Base-by-base conservation (phyloP, 306 rosid species). In the Cucurbita pepo region DNA sequence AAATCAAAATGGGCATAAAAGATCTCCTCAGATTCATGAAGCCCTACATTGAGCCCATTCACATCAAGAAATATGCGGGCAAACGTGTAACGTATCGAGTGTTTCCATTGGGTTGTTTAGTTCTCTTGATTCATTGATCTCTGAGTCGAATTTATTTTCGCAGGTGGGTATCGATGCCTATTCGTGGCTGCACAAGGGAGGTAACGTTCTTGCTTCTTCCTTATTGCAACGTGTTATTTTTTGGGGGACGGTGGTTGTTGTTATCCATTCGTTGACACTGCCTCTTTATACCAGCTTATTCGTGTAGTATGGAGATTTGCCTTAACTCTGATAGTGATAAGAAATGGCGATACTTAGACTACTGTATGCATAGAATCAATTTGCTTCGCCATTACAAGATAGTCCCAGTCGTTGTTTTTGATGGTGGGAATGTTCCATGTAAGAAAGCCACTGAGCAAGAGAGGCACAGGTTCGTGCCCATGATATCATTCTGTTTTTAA, bases 101-200 rank as follows among this genome's bases (percentile, higher is more conserved):
- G n/a, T 51, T 43, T 48, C 52, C 75, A 40, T 56, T 12, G 47
- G 53, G 37, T 8, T 79, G 57, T 62, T 57, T 10, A 8, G 8
- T 22, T 53, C 43, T 37, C 21, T 43, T 48, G 61, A 37, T 72
- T 59, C 38, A 3, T 37, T 5, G 37, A 10, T 55, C 2, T 8
- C 37, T 19, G 30, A 8, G 19, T 7, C 55, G 34, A 53, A 10
- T 64, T 48, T 48, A n/a, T 48, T 40, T 83, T n/a, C 67, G 58
- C 86, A 92, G 97, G 97, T 93, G 84, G 98, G 96, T 52, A 93
- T 93, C 66, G 98, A 93, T 71, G 98, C 98, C 21, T 93, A 93
- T 78, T 90, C 97, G 65, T 93, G 97, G 98, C 97, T 93, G 71
- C 98, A 93, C 75, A 93, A 88, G 79, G 98, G 98, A 74, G 98